Evolutionary conservation across 1,284 basidiomycete species (phyloP).

Genomic region (Schizophyllum commune): DNA sequence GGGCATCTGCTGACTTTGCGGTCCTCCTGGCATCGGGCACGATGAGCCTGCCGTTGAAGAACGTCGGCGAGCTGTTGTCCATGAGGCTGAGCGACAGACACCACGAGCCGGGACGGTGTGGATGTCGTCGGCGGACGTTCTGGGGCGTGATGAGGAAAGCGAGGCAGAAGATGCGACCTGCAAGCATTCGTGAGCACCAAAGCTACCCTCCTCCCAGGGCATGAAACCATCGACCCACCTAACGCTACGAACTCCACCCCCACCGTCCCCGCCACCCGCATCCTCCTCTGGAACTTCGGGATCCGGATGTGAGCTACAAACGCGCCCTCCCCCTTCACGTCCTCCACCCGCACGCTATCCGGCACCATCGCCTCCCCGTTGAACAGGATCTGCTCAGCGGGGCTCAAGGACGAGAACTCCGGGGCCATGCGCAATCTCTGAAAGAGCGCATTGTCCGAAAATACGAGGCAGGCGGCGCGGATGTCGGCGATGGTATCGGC

Average conservation of each 20-base stretch:
- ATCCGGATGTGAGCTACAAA: slow-evolving; percentile 10
- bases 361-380: slow-evolving; percentile 9
- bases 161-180: slow-evolving; percentile 60
- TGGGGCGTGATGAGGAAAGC: slow-evolving; percentile 37
- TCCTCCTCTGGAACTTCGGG: slow-evolving; percentile 12
- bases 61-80: slow-evolving; percentile 54
- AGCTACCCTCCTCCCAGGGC: no score
- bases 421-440: slow-evolving; percentile 11
- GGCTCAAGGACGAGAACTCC: slow-evolving; percentile 10
- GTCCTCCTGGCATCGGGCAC: slow-evolving; percentile 31
- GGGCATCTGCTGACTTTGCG: slow-evolving; percentile 5
- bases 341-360: slow-evolving; percentile 9
- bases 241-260: slow-evolving; percentile 8
- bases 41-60: slow-evolving; percentile 48
- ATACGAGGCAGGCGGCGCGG: slow-evolving; percentile 11
- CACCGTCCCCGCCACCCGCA: slow-evolving; percentile 9
- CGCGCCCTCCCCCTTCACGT: slow-evolving; percentile 8
- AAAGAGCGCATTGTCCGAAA: slow-evolving; percentile 12
- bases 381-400: slow-evolving; percentile 11
- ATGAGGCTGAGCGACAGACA: slow-evolving; percentile 43
- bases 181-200: neutral
- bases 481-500: slow-evolving; percentile 10
- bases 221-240: no score
- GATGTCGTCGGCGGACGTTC: slow-evolving; percentile 7
- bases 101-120: slow-evolving; percentile 42